Evolutionary conservation across 495 filamentous ascomycete species (phyloP), one percentile per base, ranked within the genome.

Genomic region (Lasiosphaeria hispida): DNA sequence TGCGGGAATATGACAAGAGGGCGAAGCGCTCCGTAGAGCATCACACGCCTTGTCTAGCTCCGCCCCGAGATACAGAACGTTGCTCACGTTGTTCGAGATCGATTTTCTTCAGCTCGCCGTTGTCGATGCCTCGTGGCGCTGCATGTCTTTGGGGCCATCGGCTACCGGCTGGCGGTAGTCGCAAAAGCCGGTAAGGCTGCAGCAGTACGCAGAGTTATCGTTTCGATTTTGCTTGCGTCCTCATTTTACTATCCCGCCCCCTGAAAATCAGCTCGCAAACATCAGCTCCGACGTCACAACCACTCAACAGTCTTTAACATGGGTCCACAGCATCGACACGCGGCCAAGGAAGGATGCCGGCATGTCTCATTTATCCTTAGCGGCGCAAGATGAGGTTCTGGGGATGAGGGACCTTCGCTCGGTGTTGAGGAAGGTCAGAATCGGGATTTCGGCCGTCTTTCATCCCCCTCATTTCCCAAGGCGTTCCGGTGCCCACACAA

Each of bases 401-500:
- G 48, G n/a, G 37, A 23, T 49, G 33, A 4, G 17, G 9, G 17
- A 19, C 30, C 14, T 4, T 55, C 7, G 15, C 23, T 18, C 13
- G 18, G 17, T 35, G n/a, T 40, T 9, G 48, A 40, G 19, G 19
- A 41, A 42, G n/a, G 15, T 2, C n/a, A n/a, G 30, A 50, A 54
- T 6, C 49, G 30, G 57, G 57, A 59, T 53, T 59, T 38, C 11
- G 39, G 11, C 11, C 34, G 1, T 19, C 30, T n/a, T 7, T 48
- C 37, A 18, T 13, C 39, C 5, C 23, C 30, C 13, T 59, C 57
- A 53, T 53, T 48, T 59, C 40, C 34, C 30, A 51, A 35, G 41
- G 18, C 30, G 13, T 43, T 18, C 41, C 49, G 33, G 48, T 45
- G 41, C 39, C 57, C 57, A 53, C 14, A 45, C 48, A 48, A 47